Evolutionary conservation across 768 basidiomycete genomes (phyloP), one percentile per base, ranked within the genome.

Genomic region (Trametes cubensis): DNA sequence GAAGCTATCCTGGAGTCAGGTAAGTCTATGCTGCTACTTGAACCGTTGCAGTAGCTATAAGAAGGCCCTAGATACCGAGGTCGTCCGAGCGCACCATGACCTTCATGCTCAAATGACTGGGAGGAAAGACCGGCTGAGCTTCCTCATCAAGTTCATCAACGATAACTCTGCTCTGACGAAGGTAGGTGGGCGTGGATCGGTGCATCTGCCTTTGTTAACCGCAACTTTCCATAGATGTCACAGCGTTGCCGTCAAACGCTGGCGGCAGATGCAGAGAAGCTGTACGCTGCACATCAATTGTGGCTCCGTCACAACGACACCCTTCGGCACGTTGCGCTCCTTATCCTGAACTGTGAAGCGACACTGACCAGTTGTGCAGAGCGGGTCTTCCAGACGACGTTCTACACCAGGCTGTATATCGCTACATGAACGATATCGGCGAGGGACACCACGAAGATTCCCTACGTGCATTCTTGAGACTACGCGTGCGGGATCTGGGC

Each of bases 121-220:
- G 42, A 83, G 92, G 28, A 88, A 88, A 69, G 86, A 89, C 57
- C 79, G 92, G 40, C 76, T 95, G 28, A 86, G 85, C 56, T 93
- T 91, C 81, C 79, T 98, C n/a, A 91, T 96, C 66, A 82, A 81
- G 25, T 96, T 94, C 72, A 90, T 97, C 69, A 91, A 94, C 47
- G 88, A 92, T 55, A 96, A 96, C 72, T 87, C 83, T 0, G 88
- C 88, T 6, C 77, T 95, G 39, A 78, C 77, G 41, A 93, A 91
- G 81, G 94, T 90, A 34, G 65, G 75, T 57, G 15, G 42, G 48
- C 15, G 2, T 3, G 11, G 5, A 10, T 42, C 42, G 25, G 5
- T 42, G 6, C 25, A 14, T 44, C 11, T 4, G 4, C 5, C 1
- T 11, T 20, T 2, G 17, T 52, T 41, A 55, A 57, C 39, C 57